These are phyloP conservation scores for Corynespora cassiicola DNA, from an alignment of 2,329 filamentous ascomycete species.

Conservation along the genomic window DNA sequence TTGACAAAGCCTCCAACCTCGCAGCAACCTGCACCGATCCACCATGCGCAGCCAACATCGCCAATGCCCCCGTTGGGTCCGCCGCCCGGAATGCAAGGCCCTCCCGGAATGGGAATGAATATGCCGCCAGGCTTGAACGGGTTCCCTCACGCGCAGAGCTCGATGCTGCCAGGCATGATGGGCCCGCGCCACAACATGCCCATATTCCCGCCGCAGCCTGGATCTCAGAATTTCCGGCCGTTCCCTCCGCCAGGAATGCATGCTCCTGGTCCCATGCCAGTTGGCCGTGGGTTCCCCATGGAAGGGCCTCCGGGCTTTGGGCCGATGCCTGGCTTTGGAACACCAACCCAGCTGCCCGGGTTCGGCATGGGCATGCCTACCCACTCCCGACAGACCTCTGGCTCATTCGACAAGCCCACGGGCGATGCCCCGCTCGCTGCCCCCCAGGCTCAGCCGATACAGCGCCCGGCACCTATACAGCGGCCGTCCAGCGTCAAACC, in stretches of 20 bases:
- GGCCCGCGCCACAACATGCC: slow-evolving; percentile 62
- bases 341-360: slow-evolving; percentile 41
- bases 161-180: slow-evolving; percentile 61
- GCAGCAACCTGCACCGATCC: slow-evolving; percentile 53
- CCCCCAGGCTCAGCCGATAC: slow-evolving; percentile 73
- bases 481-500: slow-evolving; percentile 77
- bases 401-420: slow-evolving; percentile 62
- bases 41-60: slow-evolving; percentile 65
- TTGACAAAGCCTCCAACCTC: slow-evolving; percentile 63
- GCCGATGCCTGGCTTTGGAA: slow-evolving; percentile 46
- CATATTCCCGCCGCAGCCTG: slow-evolving; percentile 61
- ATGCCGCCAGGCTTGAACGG: slow-evolving; percentile 58
- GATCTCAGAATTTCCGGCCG: slow-evolving; percentile 60
- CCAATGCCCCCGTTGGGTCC: slow-evolving; percentile 69
- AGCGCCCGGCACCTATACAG: slow-evolving; percentile 85
- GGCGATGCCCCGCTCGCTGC: slow-evolving; percentile 63
- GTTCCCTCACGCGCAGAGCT: slow-evolving; percentile 58
- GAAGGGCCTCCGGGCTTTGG: slow-evolving; percentile 56
- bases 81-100: slow-evolving; percentile 64
- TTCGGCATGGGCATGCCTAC: slow-evolving; percentile 53
- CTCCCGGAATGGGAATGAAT: slow-evolving; percentile 55
- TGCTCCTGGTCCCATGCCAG: slow-evolving; percentile 61
- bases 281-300: slow-evolving; percentile 61
- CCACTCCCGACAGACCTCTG: slow-evolving; percentile 80
- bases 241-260: slow-evolving; percentile 67